Conservation (phyloP, 2,329 filamentous ascomycete species). For the Onygenales sp. region DNA sequence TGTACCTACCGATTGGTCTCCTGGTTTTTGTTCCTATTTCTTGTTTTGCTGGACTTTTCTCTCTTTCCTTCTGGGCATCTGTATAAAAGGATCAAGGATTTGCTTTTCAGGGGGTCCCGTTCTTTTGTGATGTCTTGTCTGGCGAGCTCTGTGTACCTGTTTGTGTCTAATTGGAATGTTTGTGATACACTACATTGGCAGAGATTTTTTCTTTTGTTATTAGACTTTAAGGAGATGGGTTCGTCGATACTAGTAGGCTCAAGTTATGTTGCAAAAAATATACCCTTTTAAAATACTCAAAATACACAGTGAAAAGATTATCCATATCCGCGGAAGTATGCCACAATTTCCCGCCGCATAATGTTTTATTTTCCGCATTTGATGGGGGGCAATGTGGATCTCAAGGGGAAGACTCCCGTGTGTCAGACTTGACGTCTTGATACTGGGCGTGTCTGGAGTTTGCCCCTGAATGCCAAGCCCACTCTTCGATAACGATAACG, state of each 20-base stretch:
- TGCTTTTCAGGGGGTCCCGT: not conserved
- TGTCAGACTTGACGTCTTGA: too few relatives aligned
- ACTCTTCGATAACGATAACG: not conserved
- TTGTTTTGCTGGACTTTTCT: not conserved
- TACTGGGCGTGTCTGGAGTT: too few relatives aligned
- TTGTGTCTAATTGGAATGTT: not conserved
- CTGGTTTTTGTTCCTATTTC: not conserved
- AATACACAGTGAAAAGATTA: too few relatives aligned
- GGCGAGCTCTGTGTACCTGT: not conserved
- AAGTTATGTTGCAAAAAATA: too few relatives aligned
- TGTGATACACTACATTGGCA: not conserved
- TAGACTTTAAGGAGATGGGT: not conserved
- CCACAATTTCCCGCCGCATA: too few relatives aligned
- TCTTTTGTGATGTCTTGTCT: not conserved
- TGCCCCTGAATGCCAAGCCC: not conserved
- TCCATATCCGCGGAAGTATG: too few relatives aligned
- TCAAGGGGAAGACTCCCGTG: too few relatives aligned
- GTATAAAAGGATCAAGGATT: not conserved
- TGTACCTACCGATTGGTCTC: not conserved
- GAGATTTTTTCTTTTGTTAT: not conserved
- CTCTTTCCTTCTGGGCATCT: not conserved
- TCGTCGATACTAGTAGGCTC: not conserved
- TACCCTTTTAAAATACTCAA: too few relatives aligned
- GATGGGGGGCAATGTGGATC: too few relatives aligned
- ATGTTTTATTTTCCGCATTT: too few relatives aligned